These are phyloP conservation scores for Coniochaeta sp. DNA, from an alignment of 2,329 filamentous ascomycete genomes.

Conservation along the genomic window DNA sequence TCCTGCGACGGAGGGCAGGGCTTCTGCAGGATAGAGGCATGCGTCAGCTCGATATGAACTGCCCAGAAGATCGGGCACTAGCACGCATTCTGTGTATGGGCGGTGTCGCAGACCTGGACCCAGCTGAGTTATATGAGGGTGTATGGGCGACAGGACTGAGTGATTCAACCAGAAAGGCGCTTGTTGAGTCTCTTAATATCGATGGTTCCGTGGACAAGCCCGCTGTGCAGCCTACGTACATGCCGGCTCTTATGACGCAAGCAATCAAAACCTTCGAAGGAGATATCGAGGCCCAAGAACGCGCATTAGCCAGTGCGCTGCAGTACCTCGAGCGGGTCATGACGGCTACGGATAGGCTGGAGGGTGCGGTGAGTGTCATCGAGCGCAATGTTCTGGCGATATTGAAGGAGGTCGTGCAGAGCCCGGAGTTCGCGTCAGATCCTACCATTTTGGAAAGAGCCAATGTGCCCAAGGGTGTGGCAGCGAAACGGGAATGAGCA, in stretches of 20 bases:
- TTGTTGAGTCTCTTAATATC: background rate
- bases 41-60: background rate
- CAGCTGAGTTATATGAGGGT: background rate
- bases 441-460: background rate
- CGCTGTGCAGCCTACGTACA: background rate
- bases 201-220: background rate
- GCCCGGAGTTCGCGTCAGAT: background rate
- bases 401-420: background rate
- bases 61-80: background rate
- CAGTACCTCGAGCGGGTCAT: background rate
- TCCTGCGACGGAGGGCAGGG: background rate
- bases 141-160: background rate
- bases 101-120: background rate
- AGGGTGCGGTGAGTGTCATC: background rate
- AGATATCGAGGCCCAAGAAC: background rate
- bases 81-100: background rate
- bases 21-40: background rate
- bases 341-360: background rate
- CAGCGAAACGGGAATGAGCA: background rate
- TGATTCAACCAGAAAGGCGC: background rate
- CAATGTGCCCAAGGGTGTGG: background rate
- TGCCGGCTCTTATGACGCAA: background rate
- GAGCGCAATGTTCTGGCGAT: background rate
- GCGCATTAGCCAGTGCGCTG: background rate
- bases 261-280: background rate